These are phyloP conservation scores for Vanrija sp. DNA, from an alignment of 1,284 basidiomycete species.

Conservation along the genomic window DNA sequence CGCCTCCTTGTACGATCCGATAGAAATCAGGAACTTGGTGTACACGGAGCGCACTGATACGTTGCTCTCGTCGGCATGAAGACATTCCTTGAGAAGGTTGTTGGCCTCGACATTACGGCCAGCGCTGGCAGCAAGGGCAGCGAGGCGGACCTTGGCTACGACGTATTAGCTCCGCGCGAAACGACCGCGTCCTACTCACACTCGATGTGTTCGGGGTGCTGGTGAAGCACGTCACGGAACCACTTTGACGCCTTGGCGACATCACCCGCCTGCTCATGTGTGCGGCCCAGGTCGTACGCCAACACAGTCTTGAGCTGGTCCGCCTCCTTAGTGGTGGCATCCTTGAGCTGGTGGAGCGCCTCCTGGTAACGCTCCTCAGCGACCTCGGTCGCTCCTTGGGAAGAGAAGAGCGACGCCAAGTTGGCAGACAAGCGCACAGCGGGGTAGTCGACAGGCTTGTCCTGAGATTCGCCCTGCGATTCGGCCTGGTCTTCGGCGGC, in stretches of 20 bases:
- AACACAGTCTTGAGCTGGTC: slow-evolving; percentile 67
- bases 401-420: slow-evolving; percentile 69
- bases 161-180: background rate
- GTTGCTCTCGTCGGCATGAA: slow-evolving; percentile 44
- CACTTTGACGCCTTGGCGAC: slow-evolving; percentile 69
- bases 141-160: slow-evolving; percentile 82
- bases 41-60: slow-evolving; percentile 66
- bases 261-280: slow-evolving; percentile 78
- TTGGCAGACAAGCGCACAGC: slow-evolving; percentile 67
- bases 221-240: slow-evolving; percentile 73
- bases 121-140: slow-evolving; percentile 65
- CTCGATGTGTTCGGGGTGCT: slow-evolving; percentile 90
- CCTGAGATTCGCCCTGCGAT: slow-evolving; percentile 6
- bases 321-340: slow-evolving; percentile 54
- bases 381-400: slow-evolving; percentile 58
- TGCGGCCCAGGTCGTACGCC: slow-evolving; percentile 80
- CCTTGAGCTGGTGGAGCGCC: slow-evolving; percentile 46
- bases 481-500: slow-evolving; percentile 5
- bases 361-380: slow-evolving; percentile 54
- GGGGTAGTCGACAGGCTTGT: slow-evolving; percentile 25
- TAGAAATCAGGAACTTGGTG: slow-evolving; percentile 69
- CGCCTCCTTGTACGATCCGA: slow-evolving; percentile 59
- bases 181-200: slow-evolving; percentile 56
- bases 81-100: slow-evolving; percentile 76
- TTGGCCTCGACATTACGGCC: slow-evolving; percentile 75